A percentile compares a stretch with the other conserved stretches of the same genome.
phyloP scores from a whole-genome alignment of 176 grass and related monocot species.

The Aechmea fasciata region DNA sequence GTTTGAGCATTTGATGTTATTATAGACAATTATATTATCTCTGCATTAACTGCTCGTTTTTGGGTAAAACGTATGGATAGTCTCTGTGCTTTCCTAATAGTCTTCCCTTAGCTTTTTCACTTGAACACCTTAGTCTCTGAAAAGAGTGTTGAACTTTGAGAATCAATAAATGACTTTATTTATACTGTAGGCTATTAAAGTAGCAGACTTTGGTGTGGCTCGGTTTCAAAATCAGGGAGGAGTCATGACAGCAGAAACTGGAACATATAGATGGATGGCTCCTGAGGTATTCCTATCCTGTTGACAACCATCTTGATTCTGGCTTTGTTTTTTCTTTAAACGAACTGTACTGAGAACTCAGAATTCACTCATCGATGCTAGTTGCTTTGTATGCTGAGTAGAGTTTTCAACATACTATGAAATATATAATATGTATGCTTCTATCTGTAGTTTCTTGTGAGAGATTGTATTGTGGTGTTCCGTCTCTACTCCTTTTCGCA shows the following conservation, averaged over 20 bases:
- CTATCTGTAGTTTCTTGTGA: no score
- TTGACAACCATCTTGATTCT: background rate
- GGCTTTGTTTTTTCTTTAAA: background rate
- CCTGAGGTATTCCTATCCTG: slow-evolving; percentile 58
- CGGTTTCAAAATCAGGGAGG: slow-evolving; percentile 88
- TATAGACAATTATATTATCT: background rate
- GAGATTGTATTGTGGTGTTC: no score
- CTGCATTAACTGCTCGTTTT: background rate
- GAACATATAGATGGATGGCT: slow-evolving; percentile 99
- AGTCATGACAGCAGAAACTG: slow-evolving; percentile 97
- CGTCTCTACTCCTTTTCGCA: background rate
- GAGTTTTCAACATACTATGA: no score
- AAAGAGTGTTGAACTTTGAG: no score
- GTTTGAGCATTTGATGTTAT: slow-evolving; percentile 19
- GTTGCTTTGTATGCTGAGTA: no score
- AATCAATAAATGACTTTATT: slow-evolving; percentile 4
- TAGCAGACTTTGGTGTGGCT: slow-evolving; percentile 98
- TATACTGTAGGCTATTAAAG: slow-evolving; percentile 64
- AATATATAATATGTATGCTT: no score
- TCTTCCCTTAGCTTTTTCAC: no score
- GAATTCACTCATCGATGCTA: no score
- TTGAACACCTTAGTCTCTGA: no score
- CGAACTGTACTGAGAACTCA: no score
- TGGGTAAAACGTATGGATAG: background rate
- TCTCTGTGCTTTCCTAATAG: background rate